phyloP scores from a whole-genome alignment of 345 rosid genomes.

The Eucalyptus globulus region DNA sequence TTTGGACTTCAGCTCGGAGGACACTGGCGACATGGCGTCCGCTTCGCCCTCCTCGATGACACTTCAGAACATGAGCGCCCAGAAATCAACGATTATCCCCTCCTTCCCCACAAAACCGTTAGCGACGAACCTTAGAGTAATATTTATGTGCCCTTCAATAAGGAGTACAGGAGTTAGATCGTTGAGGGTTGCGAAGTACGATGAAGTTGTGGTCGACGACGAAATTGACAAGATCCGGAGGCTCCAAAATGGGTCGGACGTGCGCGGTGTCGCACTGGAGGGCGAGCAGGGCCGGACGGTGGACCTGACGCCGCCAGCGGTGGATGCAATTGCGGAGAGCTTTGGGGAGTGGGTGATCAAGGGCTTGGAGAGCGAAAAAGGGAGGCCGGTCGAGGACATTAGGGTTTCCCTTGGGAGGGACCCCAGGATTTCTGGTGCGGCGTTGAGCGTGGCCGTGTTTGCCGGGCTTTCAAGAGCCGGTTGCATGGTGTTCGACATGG shows the following conservation, averaged over 20 bases:
- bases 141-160: neutral
- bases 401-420: slow-evolving; percentile 76
- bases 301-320: slow-evolving; percentile 68
- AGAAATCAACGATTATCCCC: neutral
- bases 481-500: slow-evolving; percentile 68
- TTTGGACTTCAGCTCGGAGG: neutral
- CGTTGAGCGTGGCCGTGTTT: slow-evolving; percentile 63
- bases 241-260: slow-evolving; percentile 87
- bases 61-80: neutral
- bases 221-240: slow-evolving; percentile 69
- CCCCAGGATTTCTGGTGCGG: slow-evolving; percentile 61
- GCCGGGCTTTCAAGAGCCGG: slow-evolving; percentile 80
- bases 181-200: neutral
- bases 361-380: slow-evolving; percentile 18
- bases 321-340: slow-evolving; percentile 87
- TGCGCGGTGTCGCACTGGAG: slow-evolving; percentile 84
- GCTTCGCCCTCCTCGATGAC: slow-evolving; percentile 8
- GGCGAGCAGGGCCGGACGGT: slow-evolving; percentile 75
- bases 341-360: slow-evolving; percentile 79
- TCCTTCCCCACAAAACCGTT: neutral
- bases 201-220: slow-evolving; percentile 38
- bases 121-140: neutral
- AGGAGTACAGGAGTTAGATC: neutral
- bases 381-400: slow-evolving; percentile 7
- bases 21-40: neutral